phyloP scores from a whole-genome alignment of 371 early-diverging fungal species.

The Mucor plumbeus region DNA sequence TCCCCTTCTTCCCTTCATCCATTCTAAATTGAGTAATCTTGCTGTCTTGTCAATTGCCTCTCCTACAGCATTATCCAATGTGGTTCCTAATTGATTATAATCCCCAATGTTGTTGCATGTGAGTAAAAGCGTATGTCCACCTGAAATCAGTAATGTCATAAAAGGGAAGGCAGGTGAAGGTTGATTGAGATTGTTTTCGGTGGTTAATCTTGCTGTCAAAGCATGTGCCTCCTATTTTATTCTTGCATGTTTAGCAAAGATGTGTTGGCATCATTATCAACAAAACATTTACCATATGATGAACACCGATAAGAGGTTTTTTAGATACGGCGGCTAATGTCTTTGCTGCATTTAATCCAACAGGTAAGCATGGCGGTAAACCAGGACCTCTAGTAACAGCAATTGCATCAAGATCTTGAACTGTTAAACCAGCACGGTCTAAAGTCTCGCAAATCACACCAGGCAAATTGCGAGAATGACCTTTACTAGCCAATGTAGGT shows the following conservation, averaged over 20 bases:
- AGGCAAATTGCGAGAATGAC: conserved; percentile 74
- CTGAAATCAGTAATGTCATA: conserved; percentile 77
- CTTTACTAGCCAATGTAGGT: conserved; percentile 75
- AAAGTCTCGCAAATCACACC: conserved; percentile 68
- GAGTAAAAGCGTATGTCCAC: conserved; percentile 81
- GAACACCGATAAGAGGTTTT: conserved; percentile 81
- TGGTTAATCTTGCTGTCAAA: conserved; percentile 67
- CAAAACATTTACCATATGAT: conserved; percentile 74
- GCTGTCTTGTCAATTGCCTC: conserved; percentile 87
- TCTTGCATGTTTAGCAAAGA: not conserved
- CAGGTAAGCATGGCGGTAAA: conserved; percentile 74
- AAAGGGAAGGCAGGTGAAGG: conserved; percentile 72
- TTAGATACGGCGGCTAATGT: conserved; percentile 73
- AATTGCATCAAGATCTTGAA: conserved; percentile 74
- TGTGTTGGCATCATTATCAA: too few relatives aligned
- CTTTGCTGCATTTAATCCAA: conserved; percentile 82
- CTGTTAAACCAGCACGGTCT: conserved; percentile 56
- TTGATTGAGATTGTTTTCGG: conserved; percentile 10
- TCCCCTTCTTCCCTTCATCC: conserved; percentile 69
- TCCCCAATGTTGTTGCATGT: conserved; percentile 68
- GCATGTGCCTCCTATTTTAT: conserved; percentile 73
- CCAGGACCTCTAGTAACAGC: conserved; percentile 90
- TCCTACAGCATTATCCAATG: conserved; percentile 82
- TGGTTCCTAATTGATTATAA: conserved; percentile 71
- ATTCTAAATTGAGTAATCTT: conserved; percentile 67